Evolutionary conservation across 768 basidiomycete genomes (phyloP).

Genomic region (Cubamyces sp.): DNA sequence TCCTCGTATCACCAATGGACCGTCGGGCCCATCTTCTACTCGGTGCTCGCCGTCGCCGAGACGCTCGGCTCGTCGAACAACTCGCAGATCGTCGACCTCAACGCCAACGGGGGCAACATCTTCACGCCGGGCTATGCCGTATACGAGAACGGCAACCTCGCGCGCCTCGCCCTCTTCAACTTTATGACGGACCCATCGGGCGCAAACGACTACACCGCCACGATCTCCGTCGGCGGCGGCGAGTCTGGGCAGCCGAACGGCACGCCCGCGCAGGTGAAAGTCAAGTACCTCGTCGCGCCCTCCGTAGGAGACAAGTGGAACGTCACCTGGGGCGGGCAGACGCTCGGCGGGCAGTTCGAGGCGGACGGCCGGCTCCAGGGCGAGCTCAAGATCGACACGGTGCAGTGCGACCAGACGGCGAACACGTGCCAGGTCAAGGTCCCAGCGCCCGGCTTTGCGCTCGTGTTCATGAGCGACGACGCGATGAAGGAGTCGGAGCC

Average conservation of each 20-base stretch:
- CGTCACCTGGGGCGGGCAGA: conserved; percentile 52
- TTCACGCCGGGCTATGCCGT: conserved; percentile 52
- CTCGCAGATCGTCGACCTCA: conserved; percentile 48
- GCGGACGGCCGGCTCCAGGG: conserved; percentile 46
- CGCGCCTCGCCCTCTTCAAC: conserved; percentile 52
- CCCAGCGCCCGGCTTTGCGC: conserved; percentile 71
- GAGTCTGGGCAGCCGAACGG: conserved; percentile 25
- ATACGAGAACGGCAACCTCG: conserved; percentile 50
- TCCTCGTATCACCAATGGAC: conserved; percentile 46
- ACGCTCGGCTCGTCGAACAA: conserved; percentile 46
- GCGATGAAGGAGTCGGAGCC: conserved; percentile 42
- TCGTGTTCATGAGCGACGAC: conserved; percentile 65
- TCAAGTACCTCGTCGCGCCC: conserved; percentile 42
- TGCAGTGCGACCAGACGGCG: conserved; percentile 42
- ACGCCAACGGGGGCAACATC: conserved; percentile 35
- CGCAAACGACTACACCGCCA: conserved; percentile 42
- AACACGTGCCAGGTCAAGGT: conserved; percentile 64
- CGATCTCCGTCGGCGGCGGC: conserved; percentile 39
- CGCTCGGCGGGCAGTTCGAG: conserved; percentile 38
- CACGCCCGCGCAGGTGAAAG: conserved; percentile 34
- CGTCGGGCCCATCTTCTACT: conserved; percentile 52
- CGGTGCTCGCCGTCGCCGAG: conserved; percentile 50
- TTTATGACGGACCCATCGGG: conserved; percentile 47
- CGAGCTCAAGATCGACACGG: conserved; percentile 36
- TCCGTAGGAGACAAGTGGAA: conserved; percentile 46